phyloP scores from a whole-genome alignment of 345 rosid species.

The Cardiospermum halicacabum region DNA sequence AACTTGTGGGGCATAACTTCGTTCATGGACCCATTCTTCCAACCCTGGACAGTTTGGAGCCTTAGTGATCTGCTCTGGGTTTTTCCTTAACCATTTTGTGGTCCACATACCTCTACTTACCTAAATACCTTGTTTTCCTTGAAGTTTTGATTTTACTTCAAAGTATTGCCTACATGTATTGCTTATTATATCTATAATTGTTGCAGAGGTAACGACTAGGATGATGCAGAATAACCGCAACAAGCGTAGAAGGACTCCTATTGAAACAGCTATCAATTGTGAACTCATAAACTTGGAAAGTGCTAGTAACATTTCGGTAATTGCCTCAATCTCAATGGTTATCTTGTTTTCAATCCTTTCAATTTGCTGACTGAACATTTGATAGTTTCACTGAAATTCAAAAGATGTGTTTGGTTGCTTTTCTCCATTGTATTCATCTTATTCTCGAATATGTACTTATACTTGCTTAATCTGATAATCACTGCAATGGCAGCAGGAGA shows the following conservation, averaged over 20 bases:
- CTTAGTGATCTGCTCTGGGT: no score
- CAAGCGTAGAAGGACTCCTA: constrained; percentile 42
- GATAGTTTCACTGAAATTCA: neutral
- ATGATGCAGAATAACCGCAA: constrained; percentile 19
- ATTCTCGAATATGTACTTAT: neutral
- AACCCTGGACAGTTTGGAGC: no score
- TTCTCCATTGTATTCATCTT: neutral
- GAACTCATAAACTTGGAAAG: constrained; percentile 53
- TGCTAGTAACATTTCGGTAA: constrained; percentile 36
- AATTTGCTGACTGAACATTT: neutral
- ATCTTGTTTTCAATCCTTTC: neutral
- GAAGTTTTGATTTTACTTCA: constrained; percentile 9
- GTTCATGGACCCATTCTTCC: no score
- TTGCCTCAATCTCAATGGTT: neutral
- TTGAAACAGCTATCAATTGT: constrained; percentile 28
- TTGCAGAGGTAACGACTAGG: constrained; percentile 31
- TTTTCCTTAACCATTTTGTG: no score
- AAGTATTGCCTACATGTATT: neutral
- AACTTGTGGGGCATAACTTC: no score
- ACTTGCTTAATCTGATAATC: neutral
- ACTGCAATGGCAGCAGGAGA: constrained; percentile 30
- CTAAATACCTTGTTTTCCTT: neutral
- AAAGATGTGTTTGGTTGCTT: neutral
- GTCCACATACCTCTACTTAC: no score
- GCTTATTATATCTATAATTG: neutral